Conservation (phyloP, 164 flowering plant species). For the Vitis amurensis region DNA sequence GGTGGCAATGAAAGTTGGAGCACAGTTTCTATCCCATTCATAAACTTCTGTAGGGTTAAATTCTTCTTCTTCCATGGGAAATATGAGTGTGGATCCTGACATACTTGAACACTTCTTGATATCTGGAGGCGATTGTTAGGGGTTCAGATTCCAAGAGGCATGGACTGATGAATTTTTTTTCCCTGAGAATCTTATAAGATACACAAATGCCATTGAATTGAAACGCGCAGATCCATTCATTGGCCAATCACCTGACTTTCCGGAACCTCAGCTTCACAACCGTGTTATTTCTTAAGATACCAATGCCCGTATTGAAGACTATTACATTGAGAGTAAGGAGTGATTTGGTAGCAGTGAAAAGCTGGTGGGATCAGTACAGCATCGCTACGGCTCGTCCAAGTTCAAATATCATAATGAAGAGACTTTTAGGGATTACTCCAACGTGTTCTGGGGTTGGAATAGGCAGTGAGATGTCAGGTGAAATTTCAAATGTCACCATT, state of each 20-base stretch:
- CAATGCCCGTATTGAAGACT: slow-evolving; percentile 84
- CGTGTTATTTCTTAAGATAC: slow-evolving; percentile 31
- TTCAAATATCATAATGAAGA: slow-evolving; percentile 71
- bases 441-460: slow-evolving; percentile 97
- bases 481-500: slow-evolving; percentile 63
- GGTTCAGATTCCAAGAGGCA: slow-evolving; percentile 32
- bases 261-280: slow-evolving; percentile 23
- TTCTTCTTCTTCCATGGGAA: slow-evolving; percentile 31
- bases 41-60: slow-evolving; percentile 27
- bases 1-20: slow-evolving; percentile 28
- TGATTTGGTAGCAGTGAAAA: slow-evolving; percentile 94
- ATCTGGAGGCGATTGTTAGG: slow-evolving; percentile 38
- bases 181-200: slow-evolving; percentile 21
- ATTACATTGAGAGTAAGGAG: slow-evolving; percentile 98
- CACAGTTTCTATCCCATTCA: slow-evolving; percentile 15
- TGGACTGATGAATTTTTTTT: slow-evolving; percentile 28
- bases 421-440: slow-evolving; percentile 92
- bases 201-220: slow-evolving; percentile 22
- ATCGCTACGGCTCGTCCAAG: slow-evolving; percentile 86
- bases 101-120: slow-evolving; percentile 28
- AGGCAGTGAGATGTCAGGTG: slow-evolving; percentile 99
- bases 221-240: slow-evolving; percentile 26
- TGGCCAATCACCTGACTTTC: slow-evolving; percentile 29
- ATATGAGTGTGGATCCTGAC: slow-evolving; percentile 24
- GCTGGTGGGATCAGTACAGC: slow-evolving; percentile 98